Evolutionary conservation across 2,329 filamentous ascomycete genomes (phyloP).

Genomic region (Pseudogymnoascus sp.): DNA sequence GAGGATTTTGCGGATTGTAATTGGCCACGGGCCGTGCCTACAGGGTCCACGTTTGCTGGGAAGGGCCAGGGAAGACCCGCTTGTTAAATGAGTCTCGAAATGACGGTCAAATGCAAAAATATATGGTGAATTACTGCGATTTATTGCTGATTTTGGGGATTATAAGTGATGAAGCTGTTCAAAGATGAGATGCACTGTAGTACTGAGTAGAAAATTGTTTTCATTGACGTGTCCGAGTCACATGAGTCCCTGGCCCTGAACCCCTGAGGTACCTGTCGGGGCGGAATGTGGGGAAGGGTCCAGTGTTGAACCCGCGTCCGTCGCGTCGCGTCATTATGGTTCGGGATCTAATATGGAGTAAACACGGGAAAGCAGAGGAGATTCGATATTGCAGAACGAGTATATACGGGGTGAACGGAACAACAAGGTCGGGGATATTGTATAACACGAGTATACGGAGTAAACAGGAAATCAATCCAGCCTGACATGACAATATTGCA

Average conservation of each 20-base stretch:
- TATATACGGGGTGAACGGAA: too few relatives aligned
- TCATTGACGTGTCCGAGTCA: neutral
- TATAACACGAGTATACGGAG: neutral
- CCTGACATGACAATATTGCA: neutral
- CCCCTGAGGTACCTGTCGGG: neutral
- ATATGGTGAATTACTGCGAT: neutral
- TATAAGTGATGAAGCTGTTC: neutral
- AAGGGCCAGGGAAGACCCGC: neutral
- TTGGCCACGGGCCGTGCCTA: neutral
- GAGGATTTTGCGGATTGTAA: neutral
- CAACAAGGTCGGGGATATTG: neutral
- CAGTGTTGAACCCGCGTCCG: neutral
- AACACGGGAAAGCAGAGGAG: neutral
- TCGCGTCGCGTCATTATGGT: conserved; percentile 6
- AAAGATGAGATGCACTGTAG: neutral
- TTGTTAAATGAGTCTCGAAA: conserved; percentile 7
- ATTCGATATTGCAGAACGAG: too few relatives aligned
- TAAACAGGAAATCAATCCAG: neutral
- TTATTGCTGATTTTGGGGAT: neutral
- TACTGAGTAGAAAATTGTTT: too few relatives aligned
- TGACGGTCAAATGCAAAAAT: neutral
- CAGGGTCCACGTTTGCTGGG: neutral
- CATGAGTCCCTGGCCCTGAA: conserved; percentile 5
- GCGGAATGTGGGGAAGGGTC: neutral
- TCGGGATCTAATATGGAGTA: neutral